Evolutionary conservation across 1,284 basidiomycete genomes (phyloP).

Genomic region (Ustanciosporium gigantosporum): DNA sequence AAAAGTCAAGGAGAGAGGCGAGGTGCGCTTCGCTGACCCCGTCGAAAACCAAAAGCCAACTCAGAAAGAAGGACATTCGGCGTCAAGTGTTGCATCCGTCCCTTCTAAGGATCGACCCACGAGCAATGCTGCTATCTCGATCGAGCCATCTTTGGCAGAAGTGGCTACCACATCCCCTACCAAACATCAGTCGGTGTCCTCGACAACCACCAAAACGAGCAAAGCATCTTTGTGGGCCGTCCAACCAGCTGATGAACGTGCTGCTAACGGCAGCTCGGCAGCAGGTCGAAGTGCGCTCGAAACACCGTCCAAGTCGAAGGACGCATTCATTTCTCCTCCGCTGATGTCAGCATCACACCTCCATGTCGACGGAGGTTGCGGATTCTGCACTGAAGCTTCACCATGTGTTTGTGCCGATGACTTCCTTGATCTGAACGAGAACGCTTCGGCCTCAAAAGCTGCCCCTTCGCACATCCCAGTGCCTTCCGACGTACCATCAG

Average conservation of each 20-base stretch:
- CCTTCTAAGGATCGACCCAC: no score
- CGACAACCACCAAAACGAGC: no score
- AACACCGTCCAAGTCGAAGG: no score
- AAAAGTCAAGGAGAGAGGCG: constrained; percentile 11
- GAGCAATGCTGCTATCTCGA: no score
- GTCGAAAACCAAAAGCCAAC: neutral
- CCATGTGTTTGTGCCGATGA: constrained; percentile 50
- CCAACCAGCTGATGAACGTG: no score
- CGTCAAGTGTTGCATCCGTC: constrained; percentile 4
- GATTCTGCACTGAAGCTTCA: constrained; percentile 49
- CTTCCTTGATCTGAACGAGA: constrained; percentile 17
- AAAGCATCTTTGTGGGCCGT: no score
- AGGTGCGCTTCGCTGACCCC: constrained; percentile 16
- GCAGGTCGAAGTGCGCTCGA: no score
- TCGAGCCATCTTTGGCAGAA: no score
- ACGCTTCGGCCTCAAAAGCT: neutral
- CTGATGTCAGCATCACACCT: constrained; percentile 7
- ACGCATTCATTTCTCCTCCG: neutral
- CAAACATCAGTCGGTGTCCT: no score
- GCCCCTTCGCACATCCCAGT: constrained; percentile 24
- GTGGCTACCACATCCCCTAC: no score
- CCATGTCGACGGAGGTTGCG: constrained; percentile 42
- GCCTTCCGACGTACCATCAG: constrained; percentile 11
- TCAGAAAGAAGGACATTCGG: neutral
- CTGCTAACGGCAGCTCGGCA: no score